These are phyloP conservation scores for Piper longum DNA, from an alignment of 164 flowering plant genomes.

Conservation along the genomic window DNA sequence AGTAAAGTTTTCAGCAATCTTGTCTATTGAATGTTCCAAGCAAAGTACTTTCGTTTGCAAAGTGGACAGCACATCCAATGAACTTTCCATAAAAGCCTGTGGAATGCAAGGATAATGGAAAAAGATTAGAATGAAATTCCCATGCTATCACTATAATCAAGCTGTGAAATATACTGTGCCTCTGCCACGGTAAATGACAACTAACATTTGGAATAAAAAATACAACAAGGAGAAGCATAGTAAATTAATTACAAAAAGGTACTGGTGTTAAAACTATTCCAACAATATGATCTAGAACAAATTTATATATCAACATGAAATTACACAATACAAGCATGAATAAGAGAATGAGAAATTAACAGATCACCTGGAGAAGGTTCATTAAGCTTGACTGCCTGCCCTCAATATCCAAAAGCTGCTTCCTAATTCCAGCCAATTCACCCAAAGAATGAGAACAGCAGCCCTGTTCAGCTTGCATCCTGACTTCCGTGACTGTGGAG, in stretches of 20 bases:
- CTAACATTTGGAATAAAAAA: too few relatives aligned
- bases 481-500: conserved; percentile 52
- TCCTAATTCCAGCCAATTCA: conserved; percentile 44
- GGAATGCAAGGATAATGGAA: conserved; percentile 3
- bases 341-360: background rate
- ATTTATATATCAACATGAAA: background rate
- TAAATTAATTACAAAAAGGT: too few relatives aligned
- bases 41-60: conserved; percentile 59
- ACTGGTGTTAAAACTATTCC: too few relatives aligned
- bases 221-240: too few relatives aligned
- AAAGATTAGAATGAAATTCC: background rate
- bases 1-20: conserved; percentile 30
- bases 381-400: conserved; percentile 57
- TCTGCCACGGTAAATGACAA: background rate
- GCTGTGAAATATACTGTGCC: background rate
- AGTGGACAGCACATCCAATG: conserved; percentile 45
- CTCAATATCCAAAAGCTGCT: conserved; percentile 69
- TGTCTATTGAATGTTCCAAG: conserved; percentile 45
- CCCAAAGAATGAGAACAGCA: conserved; percentile 47
- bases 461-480: conserved; percentile 20
- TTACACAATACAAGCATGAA: background rate
- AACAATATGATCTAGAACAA: background rate
- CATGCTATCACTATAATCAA: background rate
- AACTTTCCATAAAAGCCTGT: conserved; percentile 50
- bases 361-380: conserved; percentile 65